Base-by-base conservation (phyloP, 805 yeast species). In the Crinitomyces ghanaensis region DNA sequence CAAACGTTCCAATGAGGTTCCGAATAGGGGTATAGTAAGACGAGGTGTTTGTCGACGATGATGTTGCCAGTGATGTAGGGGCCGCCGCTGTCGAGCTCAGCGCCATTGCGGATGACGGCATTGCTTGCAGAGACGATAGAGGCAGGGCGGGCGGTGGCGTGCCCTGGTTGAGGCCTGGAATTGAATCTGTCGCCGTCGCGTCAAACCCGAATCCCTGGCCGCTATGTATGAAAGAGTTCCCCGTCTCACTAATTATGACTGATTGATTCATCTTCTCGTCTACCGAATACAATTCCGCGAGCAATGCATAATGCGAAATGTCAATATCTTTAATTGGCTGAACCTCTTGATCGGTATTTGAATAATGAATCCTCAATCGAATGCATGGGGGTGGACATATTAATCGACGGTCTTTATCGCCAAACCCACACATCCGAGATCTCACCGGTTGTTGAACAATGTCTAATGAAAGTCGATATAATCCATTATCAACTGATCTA, bases 401-500 rank as follows among this genome's bases (percentile, higher is more conserved):
- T 20, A 49, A 50, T 9, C 57, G 37, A 6, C 57, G 46, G 36
- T 52, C 57, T 28, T 52, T 52, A 35, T 63, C 68, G 9, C 68
- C 66, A 15, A 63, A 50, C 1, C 68, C 68, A 41, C 68, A 63
- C 68, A 63, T 63, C 19, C 68, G 57, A 0, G 67, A 67, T 31
- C 68, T 46, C 9, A 60, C 51, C 2, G 68, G 68, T 37, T 63
- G 64, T 36, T 63, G 68, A 18, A 48, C 55, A n/a, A 62, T 59
- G 2, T 48, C 48, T 6, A 60, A 47, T 15, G 39, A 11, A 32
- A 22, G 26, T 4, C 30, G 14, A 32, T 32, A 32, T 9, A 14
- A 4, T 4, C 21, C 4, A 17, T 15, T 15, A 25, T 25, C 27
- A 3, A 25, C n/a, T n/a, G n/a, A n/a, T n/a, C n/a, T n/a, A n/a